Conservation (phyloP, 1,139 yeast genomes). For the Hyphopichia burtonii region DNA sequence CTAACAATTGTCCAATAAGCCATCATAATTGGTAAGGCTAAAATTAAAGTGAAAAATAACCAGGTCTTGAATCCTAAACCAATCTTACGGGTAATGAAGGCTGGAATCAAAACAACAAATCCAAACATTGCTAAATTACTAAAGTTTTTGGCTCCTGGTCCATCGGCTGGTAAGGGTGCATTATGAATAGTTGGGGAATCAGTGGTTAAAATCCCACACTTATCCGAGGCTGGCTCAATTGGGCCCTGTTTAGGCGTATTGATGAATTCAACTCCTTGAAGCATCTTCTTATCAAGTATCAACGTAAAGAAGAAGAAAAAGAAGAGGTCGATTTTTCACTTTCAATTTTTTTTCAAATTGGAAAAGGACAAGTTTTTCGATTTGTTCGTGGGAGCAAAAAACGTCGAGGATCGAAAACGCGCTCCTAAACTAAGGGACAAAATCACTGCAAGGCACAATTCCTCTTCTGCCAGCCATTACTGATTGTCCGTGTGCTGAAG, state of each 20-base stretch:
- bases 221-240: conserved; percentile 46
- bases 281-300: conserved; percentile 19
- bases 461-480: no score
- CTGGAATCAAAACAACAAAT: conserved; percentile 62
- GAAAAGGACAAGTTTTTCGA: conserved; percentile 1
- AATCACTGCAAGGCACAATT: no score
- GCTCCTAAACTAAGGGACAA: conserved; percentile 1
- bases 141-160: conserved; percentile 80
- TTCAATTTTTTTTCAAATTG: background rate
- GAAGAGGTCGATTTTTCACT: background rate
- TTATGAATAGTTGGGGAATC: conserved; percentile 74
- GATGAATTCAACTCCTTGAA: conserved; percentile 49
- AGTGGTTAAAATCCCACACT: conserved; percentile 62
- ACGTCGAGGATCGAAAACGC: conserved; percentile 1
- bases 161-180: conserved; percentile 90
- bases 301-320: conserved; percentile 4
- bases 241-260: conserved; percentile 59
- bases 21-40: conserved; percentile 69
- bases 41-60: conserved; percentile 51
- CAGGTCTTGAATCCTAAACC: conserved; percentile 77
- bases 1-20: conserved; percentile 82
- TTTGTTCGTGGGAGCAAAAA: conserved; percentile 1
- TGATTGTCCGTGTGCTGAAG: no score
- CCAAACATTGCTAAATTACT: conserved; percentile 58
- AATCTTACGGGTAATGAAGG: conserved; percentile 58